Base-by-base conservation (phyloP, 192 early-diverging fungal genomes). In the Rhizoclosmatium sp. region DNA sequence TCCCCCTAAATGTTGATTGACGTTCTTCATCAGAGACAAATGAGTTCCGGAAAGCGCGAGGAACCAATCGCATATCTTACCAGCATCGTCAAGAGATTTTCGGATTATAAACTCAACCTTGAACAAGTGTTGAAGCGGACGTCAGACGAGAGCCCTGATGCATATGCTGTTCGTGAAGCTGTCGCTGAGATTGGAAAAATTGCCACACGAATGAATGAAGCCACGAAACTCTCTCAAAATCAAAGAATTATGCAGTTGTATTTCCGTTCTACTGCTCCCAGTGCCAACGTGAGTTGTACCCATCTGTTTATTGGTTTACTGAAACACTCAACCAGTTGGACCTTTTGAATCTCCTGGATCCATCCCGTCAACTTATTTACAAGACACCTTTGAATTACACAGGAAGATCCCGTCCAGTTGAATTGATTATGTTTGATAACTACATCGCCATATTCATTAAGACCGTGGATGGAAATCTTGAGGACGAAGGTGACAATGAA, bases 351-450 rank as follows among this genome's bases (percentile, higher is more conserved):
- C 39, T 72, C 5, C 9, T 41, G n/a, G 49, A 59, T 59, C 49
- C 49, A 21, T 44, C 47, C 9, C 49, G 70, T 54, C 9, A 39
- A 31, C 58, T 44, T 23, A 59, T 72, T 54, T 72, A 72, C 54
- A 5, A 59, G 56, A 72, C 70, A 51, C 47, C 70, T 4, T 16
- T 72, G 9, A 45, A 19, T 14, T 72, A 41, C 39, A 51, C 56
- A n/a, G 44, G 54, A 9, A 47, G 70, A 21, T 21, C 21, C 9
- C 70, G 42, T 31, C 19, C 45, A 72, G 45, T 72, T 31, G 70
- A 72, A 59, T 88, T 97, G 44, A 91, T 93, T 78, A 78, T 98
- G 67, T 90, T 99, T 45, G 97, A 99, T 81, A 94, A 98, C 86
- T 65, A 61, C 21, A 66, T 87, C 2, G 46, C 84, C 2, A 44